Base-by-base conservation (phyloP, 2,329 filamentous ascomycete species). In the Passalora sequoiae region DNA sequence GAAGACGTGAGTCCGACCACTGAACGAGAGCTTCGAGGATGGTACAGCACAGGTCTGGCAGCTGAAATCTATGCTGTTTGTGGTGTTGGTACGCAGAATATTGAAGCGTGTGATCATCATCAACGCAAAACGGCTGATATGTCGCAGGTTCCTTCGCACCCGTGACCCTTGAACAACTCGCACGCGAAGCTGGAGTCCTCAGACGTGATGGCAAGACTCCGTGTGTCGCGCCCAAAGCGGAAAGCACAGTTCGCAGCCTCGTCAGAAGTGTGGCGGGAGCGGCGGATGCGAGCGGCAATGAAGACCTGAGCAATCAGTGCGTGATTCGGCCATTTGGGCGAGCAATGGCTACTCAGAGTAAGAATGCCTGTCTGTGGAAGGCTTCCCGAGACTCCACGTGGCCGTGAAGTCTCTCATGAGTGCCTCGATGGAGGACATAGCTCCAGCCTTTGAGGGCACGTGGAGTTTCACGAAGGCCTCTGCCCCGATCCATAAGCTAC, bases 21-120 rank as follows among this genome's bases (percentile, higher is more conserved):
- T 1, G 52, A 58, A 31, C 47, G 48, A 9, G 57, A 60, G 49
- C 33, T 59, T 32, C 52, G 49, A 43, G 56, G 57, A 20, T 59
- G 57, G 57, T 59, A 59, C 38, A 52, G 46, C 20, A 50, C 43
- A 10, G 56, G 56, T 1, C 44, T 94, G 74, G 91, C 91, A n/a
- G 88, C 91, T 15, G 91, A 97, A 70, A 89, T 92, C 21, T 97
- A 94, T 66, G 86, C 91, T 17, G 86, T 96, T 42, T 95, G 89
- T 64, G 89, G 79, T 33, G 78, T 84, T 65, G 80, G 89, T 86
- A 66, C 6, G 24, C 24, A 63, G 81, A 70, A 41, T 30, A 20
- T 40, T 12, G 19, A 24, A n/a, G n/a, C n/a, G n/a, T n/a, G n/a
- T n/a, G n/a, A n/a, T n/a, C n/a, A n/a, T n/a, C n/a, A n/a, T n/a